Conservation (phyloP, 129 eudicot genomes). For the Solidago caesia region DNA sequence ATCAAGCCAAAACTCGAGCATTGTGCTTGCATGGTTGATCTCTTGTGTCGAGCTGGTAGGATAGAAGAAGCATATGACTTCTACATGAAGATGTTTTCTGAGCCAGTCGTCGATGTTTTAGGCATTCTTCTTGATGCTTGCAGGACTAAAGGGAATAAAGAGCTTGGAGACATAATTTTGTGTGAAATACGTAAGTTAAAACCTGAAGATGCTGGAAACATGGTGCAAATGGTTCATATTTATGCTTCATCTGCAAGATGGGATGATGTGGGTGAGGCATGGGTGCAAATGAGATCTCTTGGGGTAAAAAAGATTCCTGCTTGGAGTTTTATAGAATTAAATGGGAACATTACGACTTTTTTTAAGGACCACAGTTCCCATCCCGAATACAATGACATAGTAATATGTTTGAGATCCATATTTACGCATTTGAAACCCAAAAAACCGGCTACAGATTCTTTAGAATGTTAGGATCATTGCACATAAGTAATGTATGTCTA, state of each 20-base stretch:
- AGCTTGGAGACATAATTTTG: slow-evolving; percentile 52
- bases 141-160: slow-evolving; percentile 43
- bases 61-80: slow-evolving; percentile 64
- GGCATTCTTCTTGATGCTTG: slow-evolving; percentile 93
- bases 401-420: slow-evolving; percentile 46
- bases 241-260: slow-evolving; percentile 77
- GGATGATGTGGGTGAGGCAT: slow-evolving; percentile 84
- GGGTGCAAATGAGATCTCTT: slow-evolving; percentile 81
- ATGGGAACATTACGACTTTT: slow-evolving; percentile 69
- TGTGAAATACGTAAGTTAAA: slow-evolving; percentile 48
- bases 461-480: slow-evolving; percentile 23
- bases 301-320: slow-evolving; percentile 84
- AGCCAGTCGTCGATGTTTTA: slow-evolving; percentile 64
- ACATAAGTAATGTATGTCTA: background rate
- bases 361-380: slow-evolving; percentile 65
- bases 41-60: slow-evolving; percentile 81
- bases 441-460: slow-evolving; percentile 11
- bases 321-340: slow-evolving; percentile 83
- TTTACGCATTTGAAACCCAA: slow-evolving; percentile 26
- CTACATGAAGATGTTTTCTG: slow-evolving; percentile 48
- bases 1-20: slow-evolving; percentile 78
- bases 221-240: slow-evolving; percentile 74
- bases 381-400: slow-evolving; percentile 53
- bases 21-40: slow-evolving; percentile 84
- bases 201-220: slow-evolving; percentile 67